phyloP scores from a whole-genome alignment of 768 basidiomycete genomes.

The Collybia sp. region DNA sequence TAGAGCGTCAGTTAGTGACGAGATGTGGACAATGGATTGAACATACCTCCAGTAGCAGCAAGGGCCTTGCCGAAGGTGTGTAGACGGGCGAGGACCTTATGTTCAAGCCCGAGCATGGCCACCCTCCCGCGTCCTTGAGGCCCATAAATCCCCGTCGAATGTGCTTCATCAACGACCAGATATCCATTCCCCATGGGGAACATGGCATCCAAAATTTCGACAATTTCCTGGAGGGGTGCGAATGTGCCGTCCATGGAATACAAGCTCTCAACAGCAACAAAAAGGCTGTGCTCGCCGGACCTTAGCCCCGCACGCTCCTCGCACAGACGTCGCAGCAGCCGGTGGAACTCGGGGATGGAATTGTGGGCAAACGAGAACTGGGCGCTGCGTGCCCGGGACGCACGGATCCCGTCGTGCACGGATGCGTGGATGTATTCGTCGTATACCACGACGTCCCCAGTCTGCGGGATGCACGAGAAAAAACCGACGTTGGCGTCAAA shows the following conservation, averaged over 20 bases:
- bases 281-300: slow-evolving; percentile 46
- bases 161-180: slow-evolving; percentile 89
- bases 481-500: slow-evolving; percentile 91
- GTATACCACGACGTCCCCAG: slow-evolving; percentile 71
- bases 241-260: slow-evolving; percentile 98
- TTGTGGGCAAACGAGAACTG: slow-evolving; percentile 69
- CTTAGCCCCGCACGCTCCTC: slow-evolving; percentile 28
- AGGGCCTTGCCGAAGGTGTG: slow-evolving; percentile 95
- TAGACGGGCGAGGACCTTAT: slow-evolving; percentile 69
- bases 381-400: slow-evolving; percentile 41
- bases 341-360: slow-evolving; percentile 44
- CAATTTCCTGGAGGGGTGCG: slow-evolving; percentile 65
- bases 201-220: slow-evolving; percentile 52
- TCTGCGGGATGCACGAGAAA: slow-evolving; percentile 76
- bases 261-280: slow-evolving; percentile 83
- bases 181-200: slow-evolving; percentile 64
- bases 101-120: slow-evolving; percentile 61
- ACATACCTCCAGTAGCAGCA: slow-evolving; percentile 80
- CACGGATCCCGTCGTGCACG: slow-evolving; percentile 87
- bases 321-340: slow-evolving; percentile 36
- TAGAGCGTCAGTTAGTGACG: background rate
- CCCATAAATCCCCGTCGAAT: slow-evolving; percentile 89
- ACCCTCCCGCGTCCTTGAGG: slow-evolving; percentile 73
- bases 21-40: background rate
- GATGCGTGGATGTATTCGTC: slow-evolving; percentile 91